Evolutionary conservation across 345 rosid genomes (phyloP), one percentile per base, ranked within the genome.

Genomic region (Jatropha curcas): DNA sequence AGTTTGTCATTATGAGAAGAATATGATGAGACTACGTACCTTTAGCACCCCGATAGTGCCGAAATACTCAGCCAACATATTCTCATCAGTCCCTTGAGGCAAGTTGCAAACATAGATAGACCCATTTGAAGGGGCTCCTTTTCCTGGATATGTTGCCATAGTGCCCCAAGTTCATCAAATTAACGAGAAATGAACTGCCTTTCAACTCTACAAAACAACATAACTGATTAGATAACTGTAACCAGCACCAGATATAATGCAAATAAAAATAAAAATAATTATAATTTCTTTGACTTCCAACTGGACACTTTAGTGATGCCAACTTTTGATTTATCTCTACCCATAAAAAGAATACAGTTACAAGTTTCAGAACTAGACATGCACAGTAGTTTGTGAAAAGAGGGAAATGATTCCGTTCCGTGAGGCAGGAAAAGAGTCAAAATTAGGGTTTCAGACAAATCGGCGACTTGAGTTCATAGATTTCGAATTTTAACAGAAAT

Each of bases 1-100:
- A 17, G 3, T 14, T 7, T 4, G 17, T 1, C 45, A 17, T 41
- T 41, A 5, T 2, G 45, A 41, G 45, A 19, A 37, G 41, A 35
- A 71, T 28, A 30, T 41, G 60, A 64, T 14, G 34, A 74, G 50
- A 46, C 34, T 34, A 73, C 82, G 68, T 81, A 93, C 99, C 98
- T 93, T 93, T 17, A 95, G 83, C 85, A 96, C 75, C 45, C 98
- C 99, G 83, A 93, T 91, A 65, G 99, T 95, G 14, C 98, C 96
- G 71, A 96, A 96, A 83, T 88, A 82, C 50, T 91, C 98, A 5
- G 98, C 99, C 71, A 93, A 63, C 96, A 92, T 93, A 71, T 75
- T 83, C 80, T 91, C 97, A 56, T 93, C 98, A 8, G 98, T 91
- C 34, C 96, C 96, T 56, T 77, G 66, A 13, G 98, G 99, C 68